These are phyloP conservation scores for Penicillium sp. DNA, from an alignment of 2,329 filamentous ascomycete genomes.

Conservation along the genomic window DNA sequence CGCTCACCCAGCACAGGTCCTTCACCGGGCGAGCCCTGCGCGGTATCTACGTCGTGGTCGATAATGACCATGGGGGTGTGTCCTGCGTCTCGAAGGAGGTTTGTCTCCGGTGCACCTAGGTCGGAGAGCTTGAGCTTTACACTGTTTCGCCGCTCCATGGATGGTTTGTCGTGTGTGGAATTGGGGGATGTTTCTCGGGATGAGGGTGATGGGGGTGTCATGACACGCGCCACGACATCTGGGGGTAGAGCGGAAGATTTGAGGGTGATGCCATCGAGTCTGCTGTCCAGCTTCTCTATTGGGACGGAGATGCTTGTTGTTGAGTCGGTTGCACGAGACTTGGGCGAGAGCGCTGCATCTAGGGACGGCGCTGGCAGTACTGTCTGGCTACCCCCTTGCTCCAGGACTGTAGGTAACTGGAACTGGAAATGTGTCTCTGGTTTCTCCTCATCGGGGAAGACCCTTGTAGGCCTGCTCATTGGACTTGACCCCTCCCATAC, in stretches of 20 bases:
- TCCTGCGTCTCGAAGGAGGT: conserved; percentile 47
- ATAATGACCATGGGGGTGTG: conserved; percentile 52
- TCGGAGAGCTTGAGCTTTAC: conserved; percentile 43
- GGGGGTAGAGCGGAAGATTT: conserved; percentile 52
- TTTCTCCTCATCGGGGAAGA: conserved; percentile 46
- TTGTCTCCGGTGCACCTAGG: conserved; percentile 44
- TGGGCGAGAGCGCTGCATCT: conserved; percentile 47
- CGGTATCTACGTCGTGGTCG: conserved; percentile 39
- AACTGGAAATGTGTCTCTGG: conserved; percentile 30
- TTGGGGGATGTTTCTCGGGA: conserved; percentile 34
- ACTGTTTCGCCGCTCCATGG: conserved; percentile 36
- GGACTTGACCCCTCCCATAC: conserved; percentile 52
- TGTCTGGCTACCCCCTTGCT: conserved; percentile 33
- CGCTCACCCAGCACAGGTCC: conserved; percentile 31
- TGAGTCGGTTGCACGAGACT: conserved; percentile 39
- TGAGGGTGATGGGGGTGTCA: conserved; percentile 46
- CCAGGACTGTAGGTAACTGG: conserved; percentile 33
- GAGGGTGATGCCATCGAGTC: conserved; percentile 53
- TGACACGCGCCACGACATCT: conserved; percentile 48
- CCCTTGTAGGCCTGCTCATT: conserved; percentile 46
- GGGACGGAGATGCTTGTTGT: conserved; percentile 45
- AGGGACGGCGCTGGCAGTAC: conserved; percentile 36
- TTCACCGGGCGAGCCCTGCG: conserved; percentile 32
- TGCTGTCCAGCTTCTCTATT: conserved; percentile 52
- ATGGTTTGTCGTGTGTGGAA: conserved; percentile 26